phyloP scores from a whole-genome alignment of 805 yeast genomes.

The Wickerhamomyces bisporus region DNA sequence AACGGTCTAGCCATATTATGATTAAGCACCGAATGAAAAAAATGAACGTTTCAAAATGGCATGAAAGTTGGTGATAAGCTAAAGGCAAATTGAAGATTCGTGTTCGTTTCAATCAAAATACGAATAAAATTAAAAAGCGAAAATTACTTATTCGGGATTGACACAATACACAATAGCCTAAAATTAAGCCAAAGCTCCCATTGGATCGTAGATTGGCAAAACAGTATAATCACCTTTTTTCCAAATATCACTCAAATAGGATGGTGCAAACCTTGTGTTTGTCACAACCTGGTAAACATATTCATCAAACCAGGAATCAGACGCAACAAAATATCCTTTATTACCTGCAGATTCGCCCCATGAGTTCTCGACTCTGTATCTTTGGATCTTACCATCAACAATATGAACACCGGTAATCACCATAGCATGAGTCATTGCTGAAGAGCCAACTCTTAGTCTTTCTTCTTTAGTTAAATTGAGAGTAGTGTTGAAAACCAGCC shows the following conservation, averaged over 20 bases:
- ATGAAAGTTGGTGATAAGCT: no score
- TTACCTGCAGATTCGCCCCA: conserved; percentile 65
- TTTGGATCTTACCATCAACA: conserved; percentile 55
- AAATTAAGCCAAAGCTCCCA: conserved; percentile 59
- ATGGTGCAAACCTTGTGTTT: conserved; percentile 41
- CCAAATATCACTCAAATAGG: conserved; percentile 32
- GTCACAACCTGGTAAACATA: conserved; percentile 67
- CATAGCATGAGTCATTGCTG: conserved; percentile 88
- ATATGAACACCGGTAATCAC: conserved; percentile 74
- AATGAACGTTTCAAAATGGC: no score
- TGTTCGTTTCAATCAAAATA: no score
- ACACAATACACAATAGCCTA: not conserved
- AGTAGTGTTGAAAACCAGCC: conserved; percentile 48
- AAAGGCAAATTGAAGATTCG: no score
- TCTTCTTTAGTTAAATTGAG: conserved; percentile 54
- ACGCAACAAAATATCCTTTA: conserved; percentile 63
- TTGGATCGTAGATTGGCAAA: conserved; percentile 70
- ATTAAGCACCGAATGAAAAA: no score
- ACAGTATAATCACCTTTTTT: conserved; percentile 44
- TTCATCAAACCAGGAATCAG: conserved; percentile 66
- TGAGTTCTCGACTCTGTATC: conserved; percentile 70
- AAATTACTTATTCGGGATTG: no score
- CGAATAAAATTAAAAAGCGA: no score
- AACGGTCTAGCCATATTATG: no score
- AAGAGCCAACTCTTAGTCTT: conserved; percentile 60